A percentile compares a stretch with the other conserved stretches of the same genome.
Evolutionary conservation across 2,329 filamentous ascomycete genomes (phyloP).

Genomic region (Aspergillus costaricaensis): DNA sequence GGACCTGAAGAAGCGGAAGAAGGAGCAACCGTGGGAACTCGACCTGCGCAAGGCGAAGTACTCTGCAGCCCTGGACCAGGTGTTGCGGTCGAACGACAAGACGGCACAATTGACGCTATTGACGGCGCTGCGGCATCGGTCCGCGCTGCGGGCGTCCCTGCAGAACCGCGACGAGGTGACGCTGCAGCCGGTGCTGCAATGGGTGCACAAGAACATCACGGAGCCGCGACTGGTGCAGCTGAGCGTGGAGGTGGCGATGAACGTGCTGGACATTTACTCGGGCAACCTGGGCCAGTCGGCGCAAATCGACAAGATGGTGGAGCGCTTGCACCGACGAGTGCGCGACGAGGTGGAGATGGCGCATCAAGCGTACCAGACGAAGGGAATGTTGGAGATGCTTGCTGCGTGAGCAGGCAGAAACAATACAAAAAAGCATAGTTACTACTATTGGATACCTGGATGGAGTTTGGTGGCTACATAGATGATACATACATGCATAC

Average conservation of each 20-base stretch:
- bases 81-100: constrained; percentile 64
- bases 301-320: constrained; percentile 71
- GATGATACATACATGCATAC: no score
- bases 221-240: constrained; percentile 80
- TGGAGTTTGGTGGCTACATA: no score
- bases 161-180: constrained; percentile 77
- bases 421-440: constrained; percentile 17
- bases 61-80: constrained; percentile 73
- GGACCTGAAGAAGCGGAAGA: constrained; percentile 63
- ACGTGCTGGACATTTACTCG: constrained; percentile 84
- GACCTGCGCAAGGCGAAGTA: constrained; percentile 79
- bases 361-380: constrained; percentile 77
- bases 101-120: constrained; percentile 73
- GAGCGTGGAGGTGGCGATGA: constrained; percentile 78
- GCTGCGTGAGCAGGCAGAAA: neutral
- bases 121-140: constrained; percentile 82
- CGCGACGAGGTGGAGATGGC: constrained; percentile 77
- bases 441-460: constrained; percentile 5
- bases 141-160: constrained; percentile 78
- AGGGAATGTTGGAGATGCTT: constrained; percentile 84
- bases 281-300: constrained; percentile 73
- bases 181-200: constrained; percentile 79
- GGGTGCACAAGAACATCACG: constrained; percentile 77
- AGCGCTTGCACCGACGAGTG: constrained; percentile 69
- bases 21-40: constrained; percentile 75